These are phyloP conservation scores for Rugonectria rugulosa DNA, from an alignment of 2,329 filamentous ascomycete genomes.

Conservation along the genomic window DNA sequence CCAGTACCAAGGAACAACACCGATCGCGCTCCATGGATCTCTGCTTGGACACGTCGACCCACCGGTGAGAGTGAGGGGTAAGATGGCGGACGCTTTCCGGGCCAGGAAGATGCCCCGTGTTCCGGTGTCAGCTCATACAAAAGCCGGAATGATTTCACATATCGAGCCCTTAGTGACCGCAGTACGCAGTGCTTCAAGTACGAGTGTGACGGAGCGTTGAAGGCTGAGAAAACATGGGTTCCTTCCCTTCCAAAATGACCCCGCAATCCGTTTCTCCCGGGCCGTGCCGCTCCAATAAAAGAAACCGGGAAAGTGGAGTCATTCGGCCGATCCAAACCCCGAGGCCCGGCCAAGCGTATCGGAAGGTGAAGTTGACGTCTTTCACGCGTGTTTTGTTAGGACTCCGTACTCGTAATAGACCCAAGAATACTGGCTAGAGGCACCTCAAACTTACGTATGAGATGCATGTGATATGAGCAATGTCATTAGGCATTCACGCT, in stretches of 20 bases:
- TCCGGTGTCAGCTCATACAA: slow-evolving; percentile 6
- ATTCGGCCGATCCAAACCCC: background rate
- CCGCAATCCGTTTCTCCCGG: background rate
- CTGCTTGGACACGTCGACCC: background rate
- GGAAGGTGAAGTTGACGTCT: background rate
- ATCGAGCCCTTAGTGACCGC: too few relatives aligned
- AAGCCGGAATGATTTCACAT: background rate
- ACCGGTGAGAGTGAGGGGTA: slow-evolving; percentile 9
- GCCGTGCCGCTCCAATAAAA: background rate
- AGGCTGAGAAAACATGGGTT: too few relatives aligned
- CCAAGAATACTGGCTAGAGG: too few relatives aligned
- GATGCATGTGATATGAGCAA: too few relatives aligned
- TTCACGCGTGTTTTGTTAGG: too few relatives aligned
- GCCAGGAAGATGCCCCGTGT: background rate
- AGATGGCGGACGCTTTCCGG: background rate
- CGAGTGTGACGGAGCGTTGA: too few relatives aligned
- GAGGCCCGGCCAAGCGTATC: background rate
- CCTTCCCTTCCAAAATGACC: background rate
- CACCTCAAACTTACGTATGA: too few relatives aligned
- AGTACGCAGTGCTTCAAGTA: too few relatives aligned
- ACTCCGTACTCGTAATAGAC: too few relatives aligned
- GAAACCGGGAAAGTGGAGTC: slow-evolving; percentile 3
- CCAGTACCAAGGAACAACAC: background rate
- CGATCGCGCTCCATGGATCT: background rate
- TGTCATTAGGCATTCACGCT: too few relatives aligned